Evolutionary conservation across 1,139 yeast species (phyloP), one percentile per base, ranked within the genome.

Genomic region (Arxiozyma heterogenica): DNA sequence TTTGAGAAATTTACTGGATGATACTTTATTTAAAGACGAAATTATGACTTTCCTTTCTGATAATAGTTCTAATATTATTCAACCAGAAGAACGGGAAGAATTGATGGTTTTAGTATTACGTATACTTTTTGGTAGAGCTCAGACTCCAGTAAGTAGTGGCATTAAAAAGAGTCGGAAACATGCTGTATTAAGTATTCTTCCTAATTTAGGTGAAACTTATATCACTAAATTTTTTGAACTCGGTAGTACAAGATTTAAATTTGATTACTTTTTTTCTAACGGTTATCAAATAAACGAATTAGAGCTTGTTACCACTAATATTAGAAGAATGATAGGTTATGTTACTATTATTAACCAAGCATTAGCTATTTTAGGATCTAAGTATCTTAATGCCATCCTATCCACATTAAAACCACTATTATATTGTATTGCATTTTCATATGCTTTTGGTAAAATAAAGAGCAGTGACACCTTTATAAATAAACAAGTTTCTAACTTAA

Each of bases 101-200:
- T 75, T 93, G 6, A 79, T 90, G 79, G 94, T 95, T 1, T 67
- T 87, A 49, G 78, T 90, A 5, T 70, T 91, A 50, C 75, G 97
- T 58, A 84, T 94, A 30, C 72, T 94, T 41, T 93, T 85, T 69
- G 98, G 98, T 6, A 77, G 95, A 59, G 89, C 90, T 11, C 95
- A 88, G 70, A 75, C 78, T 4, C 70, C 74, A 39, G 71, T 69
- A 38, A 71, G 75, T 1, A 81, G 84, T 67, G 89, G 89, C 57
- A 80, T 83, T 51, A 86, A 86, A 63, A 78, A 80, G 57, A 83
- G 91, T 25, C 79, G 87, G 61, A 86, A 89, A 61, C 78, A 78
- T 64, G 93, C 97, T 2, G 89, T 90, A 4, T 75, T 93, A 18
- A 76, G 85, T 21, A 76, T 86, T 1, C 71, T 93, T 52, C 86